Evolutionary conservation across 1,139 yeast genomes (phyloP).

Genomic region (Protomyces macrosporus): DNA sequence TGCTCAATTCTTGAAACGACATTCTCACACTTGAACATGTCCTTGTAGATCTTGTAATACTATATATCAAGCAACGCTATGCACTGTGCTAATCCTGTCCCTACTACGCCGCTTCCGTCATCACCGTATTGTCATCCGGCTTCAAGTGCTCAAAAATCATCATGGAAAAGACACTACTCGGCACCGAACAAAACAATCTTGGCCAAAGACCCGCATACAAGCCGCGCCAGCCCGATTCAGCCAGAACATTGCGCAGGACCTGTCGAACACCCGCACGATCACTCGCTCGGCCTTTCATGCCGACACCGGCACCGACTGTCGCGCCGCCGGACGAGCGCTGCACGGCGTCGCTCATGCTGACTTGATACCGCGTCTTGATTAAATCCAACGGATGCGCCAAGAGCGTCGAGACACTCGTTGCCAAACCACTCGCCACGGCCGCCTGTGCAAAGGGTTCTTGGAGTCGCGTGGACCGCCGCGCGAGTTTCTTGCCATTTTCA

Average conservation of each 20-base stretch:
- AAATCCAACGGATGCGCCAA: slow-evolving; percentile 44
- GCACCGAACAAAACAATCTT: slow-evolving; percentile 24
- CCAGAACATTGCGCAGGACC: slow-evolving; percentile 20
- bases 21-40: background rate
- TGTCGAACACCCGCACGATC: slow-evolving; percentile 14
- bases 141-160: slow-evolving; percentile 27
- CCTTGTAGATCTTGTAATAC: no score
- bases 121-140: slow-evolving; percentile 11
- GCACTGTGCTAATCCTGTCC: no score
- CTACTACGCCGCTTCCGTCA: no score
- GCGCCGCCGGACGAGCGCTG: background rate
- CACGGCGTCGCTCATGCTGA: slow-evolving; percentile 17
- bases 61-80: no score
- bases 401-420: slow-evolving; percentile 42
- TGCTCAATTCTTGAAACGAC: slow-evolving; percentile 1
- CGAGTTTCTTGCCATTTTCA: slow-evolving; percentile 27
- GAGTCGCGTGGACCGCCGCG: background rate
- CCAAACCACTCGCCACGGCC: slow-evolving; percentile 40
- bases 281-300: background rate
- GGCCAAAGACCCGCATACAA: slow-evolving; percentile 25
- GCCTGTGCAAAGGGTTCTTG: slow-evolving; percentile 16
- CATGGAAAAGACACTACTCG: slow-evolving; percentile 27
- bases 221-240: slow-evolving; percentile 23
- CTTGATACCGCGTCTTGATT: slow-evolving; percentile 45
- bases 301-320: background rate